A percentile compares a stretch with the other conserved stretches of the same genome.
These are phyloP conservation scores for Voacanga thouarsii DNA, from an alignment of 257 asterid species.

Conservation along the genomic window DNA sequence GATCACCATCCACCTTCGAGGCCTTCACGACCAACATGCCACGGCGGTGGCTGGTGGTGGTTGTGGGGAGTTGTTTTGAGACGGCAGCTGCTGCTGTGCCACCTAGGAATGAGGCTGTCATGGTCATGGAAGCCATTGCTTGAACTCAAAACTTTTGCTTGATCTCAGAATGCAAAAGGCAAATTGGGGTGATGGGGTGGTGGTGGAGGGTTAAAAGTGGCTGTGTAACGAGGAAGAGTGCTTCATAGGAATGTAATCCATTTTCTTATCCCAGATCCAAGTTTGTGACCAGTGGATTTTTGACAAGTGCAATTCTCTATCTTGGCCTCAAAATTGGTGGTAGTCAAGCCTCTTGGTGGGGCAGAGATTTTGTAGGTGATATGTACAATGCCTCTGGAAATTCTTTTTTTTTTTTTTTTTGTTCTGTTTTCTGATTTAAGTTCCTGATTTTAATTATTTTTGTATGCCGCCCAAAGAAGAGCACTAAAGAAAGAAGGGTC, in stretches of 20 bases:
- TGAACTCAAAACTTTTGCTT: not conserved
- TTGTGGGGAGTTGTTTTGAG: slow-evolving; percentile 33
- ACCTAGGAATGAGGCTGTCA: slow-evolving; percentile 52
- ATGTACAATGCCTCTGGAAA: not conserved
- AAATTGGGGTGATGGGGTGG: not conserved
- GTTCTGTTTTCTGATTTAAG: too few species aligned
- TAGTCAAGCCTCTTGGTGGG: not conserved
- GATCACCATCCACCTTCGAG: slow-evolving; percentile 28
- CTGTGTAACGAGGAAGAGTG: not conserved
- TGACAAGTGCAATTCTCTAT: slow-evolving; percentile 24
- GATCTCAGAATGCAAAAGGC: not conserved
- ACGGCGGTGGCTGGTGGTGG: slow-evolving; percentile 41
- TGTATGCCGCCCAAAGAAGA: too few species aligned
- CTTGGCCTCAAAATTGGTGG: slow-evolving; percentile 20
- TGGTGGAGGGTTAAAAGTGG: slow-evolving; percentile 9
- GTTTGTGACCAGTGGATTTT: slow-evolving; percentile 20
- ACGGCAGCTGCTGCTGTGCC: slow-evolving; percentile 29
- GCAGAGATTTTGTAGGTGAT: too few species aligned
- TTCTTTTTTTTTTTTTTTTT: too few species aligned
- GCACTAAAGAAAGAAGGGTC: too few species aligned
- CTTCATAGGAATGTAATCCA: slow-evolving; percentile 14
- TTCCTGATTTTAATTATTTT: not conserved
- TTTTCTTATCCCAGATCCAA: slow-evolving; percentile 26
- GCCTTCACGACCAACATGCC: slow-evolving; percentile 40
- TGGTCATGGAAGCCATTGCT: slow-evolving; percentile 57